Evolutionary conservation across 257 asterid species (phyloP).

Genomic region (Phtheirospermum japonicum): DNA sequence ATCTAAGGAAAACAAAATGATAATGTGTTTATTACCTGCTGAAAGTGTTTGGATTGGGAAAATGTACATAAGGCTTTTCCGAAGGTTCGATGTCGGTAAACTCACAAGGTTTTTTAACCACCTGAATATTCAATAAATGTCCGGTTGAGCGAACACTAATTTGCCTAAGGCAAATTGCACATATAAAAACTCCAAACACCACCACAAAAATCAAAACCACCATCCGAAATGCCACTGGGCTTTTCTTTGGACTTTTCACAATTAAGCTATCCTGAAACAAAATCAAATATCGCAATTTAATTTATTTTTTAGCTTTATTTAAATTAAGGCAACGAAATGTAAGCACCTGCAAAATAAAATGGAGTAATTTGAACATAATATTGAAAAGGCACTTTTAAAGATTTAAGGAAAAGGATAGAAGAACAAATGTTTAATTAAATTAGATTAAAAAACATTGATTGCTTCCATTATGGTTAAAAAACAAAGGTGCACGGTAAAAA

Average conservation of each 20-base stretch:
- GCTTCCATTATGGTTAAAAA: slow-evolving; percentile 13
- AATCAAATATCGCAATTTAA: slow-evolving; percentile 20
- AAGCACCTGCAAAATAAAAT: neutral
- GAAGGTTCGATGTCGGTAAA: slow-evolving; percentile 42
- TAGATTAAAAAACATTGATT: slow-evolving; percentile 26
- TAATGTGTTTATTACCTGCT: slow-evolving; percentile 52
- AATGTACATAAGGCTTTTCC: slow-evolving; percentile 61
- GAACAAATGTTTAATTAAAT: too few species aligned
- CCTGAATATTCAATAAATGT: slow-evolving; percentile 38
- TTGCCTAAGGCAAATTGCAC: slow-evolving; percentile 73
- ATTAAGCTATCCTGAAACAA: slow-evolving; percentile 65
- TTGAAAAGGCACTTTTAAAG: too few species aligned
- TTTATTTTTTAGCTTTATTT: neutral
- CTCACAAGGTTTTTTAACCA: slow-evolving; percentile 57
- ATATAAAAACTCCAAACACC: slow-evolving; percentile 78
- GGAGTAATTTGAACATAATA: too few species aligned
- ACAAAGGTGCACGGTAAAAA: slow-evolving; percentile 15
- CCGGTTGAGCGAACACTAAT: slow-evolving; percentile 37
- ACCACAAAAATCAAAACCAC: slow-evolving; percentile 65
- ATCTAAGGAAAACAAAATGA: neutral
- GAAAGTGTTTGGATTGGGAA: slow-evolving; percentile 76
- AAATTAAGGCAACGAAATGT: too few species aligned
- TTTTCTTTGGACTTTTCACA: slow-evolving; percentile 58
- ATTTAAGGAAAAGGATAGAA: too few species aligned
- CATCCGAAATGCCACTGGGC: slow-evolving; percentile 63